Conservation (phyloP, 2,329 filamentous ascomycete species). For the Aspergillus sergii region DNA sequence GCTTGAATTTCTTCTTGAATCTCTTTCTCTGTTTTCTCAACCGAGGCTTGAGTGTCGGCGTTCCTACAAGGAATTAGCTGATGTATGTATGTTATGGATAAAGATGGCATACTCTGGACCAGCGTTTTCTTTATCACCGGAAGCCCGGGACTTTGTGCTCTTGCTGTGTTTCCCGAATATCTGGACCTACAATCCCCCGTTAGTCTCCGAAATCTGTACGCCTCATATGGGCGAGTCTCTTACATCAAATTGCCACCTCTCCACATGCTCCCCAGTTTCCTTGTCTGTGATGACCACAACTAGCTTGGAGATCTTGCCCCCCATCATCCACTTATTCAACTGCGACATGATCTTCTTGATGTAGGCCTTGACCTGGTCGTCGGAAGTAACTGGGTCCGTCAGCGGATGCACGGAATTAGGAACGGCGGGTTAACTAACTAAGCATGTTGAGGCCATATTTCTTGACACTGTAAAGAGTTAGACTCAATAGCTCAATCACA, state of each 20-base stretch:
- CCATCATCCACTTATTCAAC: slow-evolving; percentile 96
- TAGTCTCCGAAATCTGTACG: slow-evolving; percentile 7
- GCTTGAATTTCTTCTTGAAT: slow-evolving; percentile 96
- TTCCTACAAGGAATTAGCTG: slow-evolving; percentile 28
- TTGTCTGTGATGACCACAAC: slow-evolving; percentile 97
- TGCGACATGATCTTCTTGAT: slow-evolving; percentile 99
- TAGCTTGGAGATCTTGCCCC: slow-evolving; percentile 94
- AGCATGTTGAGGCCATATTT: slow-evolving; percentile 99
- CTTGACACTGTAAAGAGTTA: slow-evolving; percentile 65
- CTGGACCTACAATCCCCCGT: slow-evolving; percentile 50
- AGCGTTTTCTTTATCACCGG: slow-evolving; percentile 71
- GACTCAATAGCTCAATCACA: not conserved
- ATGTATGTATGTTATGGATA: not conserved
- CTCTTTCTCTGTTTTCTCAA: slow-evolving; percentile 86
- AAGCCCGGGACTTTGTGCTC: slow-evolving; percentile 52
- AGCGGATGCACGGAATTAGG: slow-evolving; percentile 11
- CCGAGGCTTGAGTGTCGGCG: slow-evolving; percentile 28
- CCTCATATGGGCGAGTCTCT: slow-evolving; percentile 24
- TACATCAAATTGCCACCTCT: slow-evolving; percentile 98
- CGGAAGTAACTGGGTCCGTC: slow-evolving; percentile 70
- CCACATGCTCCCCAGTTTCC: slow-evolving; percentile 93
- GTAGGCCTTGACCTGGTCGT: slow-evolving; percentile 98
- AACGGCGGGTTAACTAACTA: slow-evolving; percentile 49
- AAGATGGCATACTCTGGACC: slow-evolving; percentile 52
- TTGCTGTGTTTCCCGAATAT: slow-evolving; percentile 57